These are phyloP conservation scores for Coemansia sp. DNA, from an alignment of 192 early-diverging fungal species.

Conservation along the genomic window DNA sequence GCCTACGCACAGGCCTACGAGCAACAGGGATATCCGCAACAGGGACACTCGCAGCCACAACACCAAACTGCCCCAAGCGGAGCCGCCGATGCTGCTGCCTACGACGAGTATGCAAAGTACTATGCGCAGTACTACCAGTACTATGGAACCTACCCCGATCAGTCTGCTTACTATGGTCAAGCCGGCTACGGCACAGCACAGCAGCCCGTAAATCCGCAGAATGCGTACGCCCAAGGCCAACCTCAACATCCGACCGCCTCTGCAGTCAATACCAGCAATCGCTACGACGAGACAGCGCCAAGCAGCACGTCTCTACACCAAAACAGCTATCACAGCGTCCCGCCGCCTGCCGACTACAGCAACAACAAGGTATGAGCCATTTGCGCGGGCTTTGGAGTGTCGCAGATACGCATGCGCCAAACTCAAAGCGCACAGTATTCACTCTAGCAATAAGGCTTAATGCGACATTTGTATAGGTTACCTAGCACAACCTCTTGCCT, in stretches of 20 bases:
- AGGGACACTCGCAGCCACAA: slow-evolving; percentile 11
- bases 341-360: slow-evolving; percentile 38
- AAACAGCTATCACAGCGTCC: slow-evolving; percentile 48
- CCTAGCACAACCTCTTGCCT: no score
- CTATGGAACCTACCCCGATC: slow-evolving; percentile 50
- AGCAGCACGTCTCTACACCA: not conserved
- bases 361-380: slow-evolving; percentile 31
- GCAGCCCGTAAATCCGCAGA: not conserved
- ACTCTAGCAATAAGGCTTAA: no score
- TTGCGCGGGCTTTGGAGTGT: not conserved
- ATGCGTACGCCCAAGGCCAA: not conserved
- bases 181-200: not conserved
- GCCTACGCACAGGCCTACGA: slow-evolving; percentile 1
- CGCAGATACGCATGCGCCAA: not conserved
- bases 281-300: not conserved
- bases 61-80: slow-evolving; percentile 4
- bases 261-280: not conserved
- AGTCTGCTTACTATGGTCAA: slow-evolving; percentile 34
- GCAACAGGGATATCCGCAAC: slow-evolving; percentile 12
- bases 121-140: slow-evolving; percentile 55
- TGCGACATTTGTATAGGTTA: no score
- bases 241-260: not conserved
- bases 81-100: slow-evolving; percentile 8
- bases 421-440: no score
- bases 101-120: slow-evolving; percentile 43